Percentiles rank a stretch among this genome's conserved stretches.
phyloP scores from a whole-genome alignment of 192 early-diverging fungal genomes.

The Endogone sp. region DNA sequence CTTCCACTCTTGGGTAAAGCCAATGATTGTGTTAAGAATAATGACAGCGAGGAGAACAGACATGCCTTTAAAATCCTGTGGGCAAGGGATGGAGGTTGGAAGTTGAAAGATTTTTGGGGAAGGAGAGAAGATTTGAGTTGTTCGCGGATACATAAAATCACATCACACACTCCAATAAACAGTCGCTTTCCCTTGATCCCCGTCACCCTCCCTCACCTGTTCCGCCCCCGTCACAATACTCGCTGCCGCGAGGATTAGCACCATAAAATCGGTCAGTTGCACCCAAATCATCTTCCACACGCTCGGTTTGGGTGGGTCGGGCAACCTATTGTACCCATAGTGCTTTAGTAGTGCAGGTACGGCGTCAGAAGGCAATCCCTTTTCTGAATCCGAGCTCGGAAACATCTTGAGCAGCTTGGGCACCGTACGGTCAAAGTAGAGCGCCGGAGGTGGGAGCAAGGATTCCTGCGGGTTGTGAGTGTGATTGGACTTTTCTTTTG shows the following conservation, averaged over 20 bases:
- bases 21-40: conserved; percentile 84
- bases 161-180: not conserved
- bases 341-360: conserved; percentile 63
- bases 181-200: no score
- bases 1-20: conserved; percentile 83
- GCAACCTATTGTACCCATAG: conserved; percentile 85
- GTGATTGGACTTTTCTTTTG: conserved; percentile 29
- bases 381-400: conserved; percentile 51
- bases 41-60: conserved; percentile 71
- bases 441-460: conserved; percentile 48
- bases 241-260: conserved; percentile 80
- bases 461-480: not conserved
- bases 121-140: no score
- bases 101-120: not conserved
- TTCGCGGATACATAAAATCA: no score
- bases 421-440: conserved; percentile 95
- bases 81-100: not conserved
- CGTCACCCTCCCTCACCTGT: no score
- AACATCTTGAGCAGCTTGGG: conserved; percentile 86
- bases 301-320: conserved; percentile 65
- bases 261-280: conserved; percentile 95
- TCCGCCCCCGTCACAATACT: conserved; percentile 80
- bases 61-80: conserved; percentile 74
- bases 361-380: conserved; percentile 57
- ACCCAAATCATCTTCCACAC: conserved; percentile 72